phyloP scores from a whole-genome alignment of 78 protist genomes.

The Dictyostelium capitatum region DNA sequence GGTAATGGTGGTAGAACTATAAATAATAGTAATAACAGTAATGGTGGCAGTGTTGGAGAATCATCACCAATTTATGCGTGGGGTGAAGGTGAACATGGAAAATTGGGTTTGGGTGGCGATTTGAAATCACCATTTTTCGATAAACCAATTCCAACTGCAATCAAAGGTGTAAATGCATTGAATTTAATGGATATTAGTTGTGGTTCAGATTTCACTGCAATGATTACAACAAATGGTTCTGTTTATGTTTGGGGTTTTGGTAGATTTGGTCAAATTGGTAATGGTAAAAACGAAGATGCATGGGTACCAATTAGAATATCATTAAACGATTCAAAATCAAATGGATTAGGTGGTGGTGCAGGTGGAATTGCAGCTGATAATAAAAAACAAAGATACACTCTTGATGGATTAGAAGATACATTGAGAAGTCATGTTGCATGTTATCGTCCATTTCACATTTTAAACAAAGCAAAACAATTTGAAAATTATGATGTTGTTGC shows the following conservation, averaged over 20 bases:
- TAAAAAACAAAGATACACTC: conserved; percentile 45
- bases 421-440: neutral
- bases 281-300: conserved; percentile 59
- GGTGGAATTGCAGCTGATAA: conserved; percentile 18
- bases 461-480: conserved; percentile 63
- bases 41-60: neutral
- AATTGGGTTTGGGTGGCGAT: conserved; percentile 69
- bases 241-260: conserved; percentile 70
- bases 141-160: conserved; percentile 60
- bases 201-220: conserved; percentile 62
- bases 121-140: conserved; percentile 58
- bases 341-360: neutral
- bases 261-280: conserved; percentile 61
- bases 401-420: conserved; percentile 63
- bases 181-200: conserved; percentile 50
- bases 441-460: conserved; percentile 21
- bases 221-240: conserved; percentile 49
- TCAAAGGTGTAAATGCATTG: conserved; percentile 38
- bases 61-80: conserved; percentile 47
- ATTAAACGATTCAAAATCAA: neutral
- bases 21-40: neutral
- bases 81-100: conserved; percentile 74
- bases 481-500: conserved; percentile 65
- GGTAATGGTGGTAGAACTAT: too few species aligned
- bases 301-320: conserved; percentile 68